These are phyloP conservation scores for Sclerotiophoma versabilis DNA, from an alignment of 2,329 filamentous ascomycete genomes.

Conservation along the genomic window DNA sequence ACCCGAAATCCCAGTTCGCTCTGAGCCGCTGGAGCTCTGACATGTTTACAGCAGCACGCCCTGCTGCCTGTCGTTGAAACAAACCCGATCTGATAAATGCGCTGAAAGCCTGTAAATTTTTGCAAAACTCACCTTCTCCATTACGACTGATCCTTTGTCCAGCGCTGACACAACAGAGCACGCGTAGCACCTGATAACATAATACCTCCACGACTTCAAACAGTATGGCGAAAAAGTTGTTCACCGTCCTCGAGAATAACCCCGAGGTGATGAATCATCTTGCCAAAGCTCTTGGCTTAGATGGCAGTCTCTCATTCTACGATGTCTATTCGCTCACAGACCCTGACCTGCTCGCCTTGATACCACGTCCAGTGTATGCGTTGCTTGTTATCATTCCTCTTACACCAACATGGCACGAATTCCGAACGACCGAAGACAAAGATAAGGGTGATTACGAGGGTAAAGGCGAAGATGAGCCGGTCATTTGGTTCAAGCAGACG, in stretches of 20 bases:
- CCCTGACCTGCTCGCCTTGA: slow-evolving; percentile 56
- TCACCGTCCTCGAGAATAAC: slow-evolving; percentile 58
- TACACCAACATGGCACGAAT: slow-evolving; percentile 46
- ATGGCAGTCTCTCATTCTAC: slow-evolving; percentile 57
- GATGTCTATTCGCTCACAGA: slow-evolving; percentile 63
- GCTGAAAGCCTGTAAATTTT: neutral
- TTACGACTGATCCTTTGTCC: neutral
- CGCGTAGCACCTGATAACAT: neutral
- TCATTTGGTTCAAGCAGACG: slow-evolving; percentile 67
- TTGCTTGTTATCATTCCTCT: slow-evolving; percentile 62
- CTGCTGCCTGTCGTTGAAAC: slow-evolving; percentile 1
- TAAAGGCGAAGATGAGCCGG: slow-evolving; percentile 58
- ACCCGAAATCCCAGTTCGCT: neutral
- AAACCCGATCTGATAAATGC: neutral
- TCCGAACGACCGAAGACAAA: slow-evolving; percentile 53
- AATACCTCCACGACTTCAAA: neutral
- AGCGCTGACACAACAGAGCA: neutral
- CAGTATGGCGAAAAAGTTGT: slow-evolving; percentile 40
- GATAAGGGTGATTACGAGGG: slow-evolving; percentile 54
- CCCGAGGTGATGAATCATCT: slow-evolving; percentile 62
- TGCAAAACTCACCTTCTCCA: neutral
- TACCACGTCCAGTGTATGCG: slow-evolving; percentile 62
- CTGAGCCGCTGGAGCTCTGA: neutral
- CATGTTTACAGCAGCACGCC: neutral
- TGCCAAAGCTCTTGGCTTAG: slow-evolving; percentile 58